These are phyloP conservation scores for Serendipita vermifera DNA, from an alignment of 768 basidiomycete genomes.

Conservation along the genomic window DNA sequence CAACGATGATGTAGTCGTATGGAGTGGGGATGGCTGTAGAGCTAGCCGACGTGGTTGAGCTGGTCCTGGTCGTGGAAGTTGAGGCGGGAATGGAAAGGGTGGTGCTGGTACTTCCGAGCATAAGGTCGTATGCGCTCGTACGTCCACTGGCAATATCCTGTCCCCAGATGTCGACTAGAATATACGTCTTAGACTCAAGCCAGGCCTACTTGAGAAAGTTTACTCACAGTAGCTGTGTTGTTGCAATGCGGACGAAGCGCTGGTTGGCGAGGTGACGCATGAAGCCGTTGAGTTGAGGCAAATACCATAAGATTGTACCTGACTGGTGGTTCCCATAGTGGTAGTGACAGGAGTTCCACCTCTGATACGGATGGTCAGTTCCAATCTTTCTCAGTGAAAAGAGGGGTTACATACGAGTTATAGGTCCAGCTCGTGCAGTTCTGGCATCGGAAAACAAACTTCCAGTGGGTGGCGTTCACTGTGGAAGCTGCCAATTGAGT, in stretches of 20 bases:
- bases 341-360: neutral
- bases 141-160: slow-evolving; percentile 35
- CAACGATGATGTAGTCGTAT: slow-evolving; percentile 32
- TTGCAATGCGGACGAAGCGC: slow-evolving; percentile 37
- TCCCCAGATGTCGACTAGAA: slow-evolving; percentile 47
- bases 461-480: slow-evolving; percentile 51
- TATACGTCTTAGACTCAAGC: neutral
- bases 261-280: slow-evolving; percentile 36
- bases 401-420: no score
- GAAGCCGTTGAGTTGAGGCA: slow-evolving; percentile 8
- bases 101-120: slow-evolving; percentile 34
- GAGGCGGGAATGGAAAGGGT: slow-evolving; percentile 22
- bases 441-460: slow-evolving; percentile 55
- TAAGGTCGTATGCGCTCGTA: slow-evolving; percentile 37
- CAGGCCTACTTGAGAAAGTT: neutral
- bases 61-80: slow-evolving; percentile 24
- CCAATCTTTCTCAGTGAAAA: neutral
- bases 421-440: slow-evolving; percentile 35
- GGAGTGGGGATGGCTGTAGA: slow-evolving; percentile 23
- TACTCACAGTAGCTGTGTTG: slow-evolving; percentile 48
- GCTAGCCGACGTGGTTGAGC: slow-evolving; percentile 25
- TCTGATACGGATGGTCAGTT: neutral
- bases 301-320: slow-evolving; percentile 11
- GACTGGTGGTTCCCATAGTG: neutral
- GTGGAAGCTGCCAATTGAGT: slow-evolving; percentile 35